Conservation (phyloP, 805 yeast genomes). For the Saccharomyces jurei region DNA sequence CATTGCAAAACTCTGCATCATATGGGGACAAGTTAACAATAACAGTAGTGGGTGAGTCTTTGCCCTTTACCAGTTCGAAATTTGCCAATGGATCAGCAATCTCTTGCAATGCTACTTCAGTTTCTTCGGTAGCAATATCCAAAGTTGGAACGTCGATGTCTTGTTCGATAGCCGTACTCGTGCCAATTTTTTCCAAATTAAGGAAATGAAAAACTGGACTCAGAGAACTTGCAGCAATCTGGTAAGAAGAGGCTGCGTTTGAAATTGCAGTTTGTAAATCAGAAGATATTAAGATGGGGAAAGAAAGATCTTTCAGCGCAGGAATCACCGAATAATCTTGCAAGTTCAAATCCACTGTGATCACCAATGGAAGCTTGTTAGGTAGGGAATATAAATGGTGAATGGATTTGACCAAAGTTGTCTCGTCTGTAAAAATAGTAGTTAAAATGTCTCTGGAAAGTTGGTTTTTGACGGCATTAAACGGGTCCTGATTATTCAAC, state of each 20-base stretch:
- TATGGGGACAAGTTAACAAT: slow-evolving; percentile 59
- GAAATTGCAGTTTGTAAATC: slow-evolving; percentile 44
- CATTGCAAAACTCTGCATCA: slow-evolving; percentile 35
- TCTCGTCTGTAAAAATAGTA: slow-evolving; percentile 47
- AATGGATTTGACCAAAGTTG: slow-evolving; percentile 47
- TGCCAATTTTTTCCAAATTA: slow-evolving; percentile 9
- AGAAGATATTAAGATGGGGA: slow-evolving; percentile 61
- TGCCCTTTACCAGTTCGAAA: slow-evolving; percentile 23
- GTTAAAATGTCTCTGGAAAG: slow-evolving; percentile 22
- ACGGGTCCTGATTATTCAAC: slow-evolving; percentile 27
- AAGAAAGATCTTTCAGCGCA: slow-evolving; percentile 64
- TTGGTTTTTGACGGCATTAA: slow-evolving; percentile 15
- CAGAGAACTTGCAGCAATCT: slow-evolving; percentile 40
- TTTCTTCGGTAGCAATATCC: slow-evolving; percentile 2
- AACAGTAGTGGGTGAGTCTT: slow-evolving; percentile 41
- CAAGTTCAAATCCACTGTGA: slow-evolving; percentile 50
- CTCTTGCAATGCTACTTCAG: slow-evolving; percentile 11
- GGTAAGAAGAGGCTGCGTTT: slow-evolving; percentile 50
- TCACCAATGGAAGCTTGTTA: slow-evolving; percentile 38
- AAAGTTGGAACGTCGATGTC: slow-evolving; percentile 10
- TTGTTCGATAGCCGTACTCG: slow-evolving; percentile 19
- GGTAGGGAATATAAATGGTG: slow-evolving; percentile 46
- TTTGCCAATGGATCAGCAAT: slow-evolving; percentile 29
- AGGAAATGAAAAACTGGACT: slow-evolving; percentile 70
- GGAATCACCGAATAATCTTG: slow-evolving; percentile 64